phyloP scores from a whole-genome alignment of 352 stramenopile species.

The Globisporangium acanthophoron region DNA sequence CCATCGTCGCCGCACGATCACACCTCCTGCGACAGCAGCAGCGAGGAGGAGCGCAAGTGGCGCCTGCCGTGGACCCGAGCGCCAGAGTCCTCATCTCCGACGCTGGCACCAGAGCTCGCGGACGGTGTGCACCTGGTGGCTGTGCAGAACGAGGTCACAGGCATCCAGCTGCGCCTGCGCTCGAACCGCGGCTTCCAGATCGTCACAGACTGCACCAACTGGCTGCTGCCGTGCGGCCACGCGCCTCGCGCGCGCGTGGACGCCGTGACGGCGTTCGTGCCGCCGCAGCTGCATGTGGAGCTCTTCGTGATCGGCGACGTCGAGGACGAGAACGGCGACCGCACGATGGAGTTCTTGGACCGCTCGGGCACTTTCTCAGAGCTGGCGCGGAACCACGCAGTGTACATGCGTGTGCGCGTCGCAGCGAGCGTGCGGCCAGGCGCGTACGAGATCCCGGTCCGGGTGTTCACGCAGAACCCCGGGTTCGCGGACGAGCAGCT shows the following conservation, averaged over 20 bases:
- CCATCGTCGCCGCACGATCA: constrained; percentile 11
- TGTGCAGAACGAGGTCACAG: constrained; percentile 50
- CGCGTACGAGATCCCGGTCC: constrained; percentile 58
- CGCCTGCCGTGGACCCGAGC: constrained; percentile 27
- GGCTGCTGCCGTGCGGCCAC: constrained; percentile 51
- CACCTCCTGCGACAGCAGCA: constrained; percentile 16
- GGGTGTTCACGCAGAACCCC: constrained; percentile 55
- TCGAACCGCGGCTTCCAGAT: constrained; percentile 54
- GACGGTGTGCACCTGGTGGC: constrained; percentile 40
- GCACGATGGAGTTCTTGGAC: constrained; percentile 59
- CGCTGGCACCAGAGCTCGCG: neutral
- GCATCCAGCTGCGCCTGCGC: constrained; percentile 44
- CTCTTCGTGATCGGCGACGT: constrained; percentile 54
- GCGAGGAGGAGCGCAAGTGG: constrained; percentile 10
- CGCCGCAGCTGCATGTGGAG: constrained; percentile 41
- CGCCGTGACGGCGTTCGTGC: constrained; percentile 49
- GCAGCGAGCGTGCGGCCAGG: constrained; percentile 25
- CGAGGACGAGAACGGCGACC: constrained; percentile 47
- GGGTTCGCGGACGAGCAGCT: constrained; percentile 66
- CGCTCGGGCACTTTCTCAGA: constrained; percentile 23
- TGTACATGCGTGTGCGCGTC: constrained; percentile 58
- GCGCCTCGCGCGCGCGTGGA: constrained; percentile 47
- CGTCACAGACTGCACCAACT: constrained; percentile 49
- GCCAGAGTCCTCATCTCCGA: too few species aligned
- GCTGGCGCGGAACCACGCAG: constrained; percentile 30